phyloP scores from a whole-genome alignment of 345 rosid genomes.

The Eucalyptus sideroxylon region DNA sequence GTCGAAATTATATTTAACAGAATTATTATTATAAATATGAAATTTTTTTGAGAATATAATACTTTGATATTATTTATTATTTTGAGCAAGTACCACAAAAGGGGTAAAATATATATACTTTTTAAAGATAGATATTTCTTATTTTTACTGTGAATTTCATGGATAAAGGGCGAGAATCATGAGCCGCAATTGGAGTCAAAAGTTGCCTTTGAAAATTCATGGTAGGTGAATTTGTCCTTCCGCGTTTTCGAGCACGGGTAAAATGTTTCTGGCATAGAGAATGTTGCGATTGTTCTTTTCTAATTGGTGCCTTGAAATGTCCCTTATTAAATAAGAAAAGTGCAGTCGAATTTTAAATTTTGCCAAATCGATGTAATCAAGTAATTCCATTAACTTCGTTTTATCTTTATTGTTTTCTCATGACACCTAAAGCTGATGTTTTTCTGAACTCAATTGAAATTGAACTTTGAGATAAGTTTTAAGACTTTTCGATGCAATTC shows the following conservation, averaged over 20 bases:
- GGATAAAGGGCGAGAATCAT: background rate
- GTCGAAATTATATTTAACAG: background rate
- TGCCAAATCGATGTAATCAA: too few relatives aligned
- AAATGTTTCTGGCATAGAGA: background rate
- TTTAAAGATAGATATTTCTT: background rate
- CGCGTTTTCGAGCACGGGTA: background rate
- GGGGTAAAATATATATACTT: too few relatives aligned
- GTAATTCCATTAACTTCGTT: rapidly evolving
- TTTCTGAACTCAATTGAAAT: background rate
- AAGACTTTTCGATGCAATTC: rapidly evolving
- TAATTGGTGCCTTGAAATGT: background rate
- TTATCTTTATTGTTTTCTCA: background rate
- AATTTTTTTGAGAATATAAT: background rate
- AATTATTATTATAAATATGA: background rate
- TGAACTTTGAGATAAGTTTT: background rate
- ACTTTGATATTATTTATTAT: background rate
- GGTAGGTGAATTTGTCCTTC: background rate
- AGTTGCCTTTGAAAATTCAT: background rate
- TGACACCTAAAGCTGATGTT: background rate
- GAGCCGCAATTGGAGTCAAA: background rate
- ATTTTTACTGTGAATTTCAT: background rate
- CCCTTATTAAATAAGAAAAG: background rate
- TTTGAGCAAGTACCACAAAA: background rate
- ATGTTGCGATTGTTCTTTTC: background rate
- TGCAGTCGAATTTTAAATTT: too few relatives aligned